Evolutionary conservation across 129 eudicot genomes (phyloP).

Genomic region (Arctium lappa): DNA sequence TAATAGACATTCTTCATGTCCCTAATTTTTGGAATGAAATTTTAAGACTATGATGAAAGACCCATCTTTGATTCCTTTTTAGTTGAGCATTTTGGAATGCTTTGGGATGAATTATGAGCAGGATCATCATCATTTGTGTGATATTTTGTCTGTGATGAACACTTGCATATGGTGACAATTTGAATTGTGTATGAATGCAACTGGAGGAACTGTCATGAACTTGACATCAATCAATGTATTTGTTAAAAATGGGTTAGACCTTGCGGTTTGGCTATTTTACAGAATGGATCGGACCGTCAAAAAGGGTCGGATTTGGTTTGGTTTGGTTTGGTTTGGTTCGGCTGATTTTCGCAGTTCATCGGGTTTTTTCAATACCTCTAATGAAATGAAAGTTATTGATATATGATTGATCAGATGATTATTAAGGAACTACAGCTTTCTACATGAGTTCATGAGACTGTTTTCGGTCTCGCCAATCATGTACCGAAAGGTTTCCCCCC

Average conservation of each 20-base stretch:
- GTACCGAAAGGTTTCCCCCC: not conserved
- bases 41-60: constrained; percentile 12
- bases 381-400: not conserved
- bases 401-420: too few relatives aligned
- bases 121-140: not conserved
- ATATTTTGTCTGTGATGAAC: not conserved
- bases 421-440: too few relatives aligned
- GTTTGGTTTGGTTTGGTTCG: not conserved
- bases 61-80: constrained; percentile 1
- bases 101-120: not conserved
- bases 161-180: not conserved
- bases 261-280: not conserved
- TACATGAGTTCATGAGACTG: too few relatives aligned
- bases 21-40: constrained; percentile 6
- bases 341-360: not conserved
- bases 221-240: not conserved
- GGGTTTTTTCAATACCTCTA: not conserved
- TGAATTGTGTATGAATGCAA: not conserved
- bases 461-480: too few relatives aligned
- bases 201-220: not conserved
- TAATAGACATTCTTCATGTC: constrained; percentile 15
- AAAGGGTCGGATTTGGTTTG: not conserved
- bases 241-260: not conserved
- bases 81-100: not conserved
- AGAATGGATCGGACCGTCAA: not conserved